Evolutionary conservation across 208 protist species (phyloP).

Genomic region (Angomonas deanei): DNA sequence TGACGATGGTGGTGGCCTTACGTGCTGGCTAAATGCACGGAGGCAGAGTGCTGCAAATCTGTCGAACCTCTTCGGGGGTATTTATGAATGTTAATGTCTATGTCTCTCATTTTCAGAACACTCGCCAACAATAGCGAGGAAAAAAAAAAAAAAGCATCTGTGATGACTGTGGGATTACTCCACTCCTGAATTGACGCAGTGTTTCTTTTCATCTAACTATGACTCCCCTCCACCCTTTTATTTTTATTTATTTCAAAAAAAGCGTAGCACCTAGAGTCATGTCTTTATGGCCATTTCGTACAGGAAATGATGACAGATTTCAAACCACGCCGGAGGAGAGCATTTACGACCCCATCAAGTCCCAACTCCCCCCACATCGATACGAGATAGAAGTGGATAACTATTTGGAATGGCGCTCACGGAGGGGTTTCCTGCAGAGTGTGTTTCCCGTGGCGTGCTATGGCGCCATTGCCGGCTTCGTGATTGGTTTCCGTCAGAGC

Average conservation of each 20-base stretch:
- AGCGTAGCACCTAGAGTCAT: constrained; percentile 17
- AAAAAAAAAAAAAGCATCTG: no score
- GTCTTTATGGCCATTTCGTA: constrained; percentile 83
- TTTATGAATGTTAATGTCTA: no score
- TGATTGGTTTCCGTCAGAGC: constrained; percentile 67
- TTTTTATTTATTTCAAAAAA: background rate
- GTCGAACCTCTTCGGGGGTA: no score
- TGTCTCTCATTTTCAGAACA: no score
- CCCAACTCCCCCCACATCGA: constrained; percentile 46
- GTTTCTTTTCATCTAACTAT: no score
- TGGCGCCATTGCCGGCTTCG: constrained; percentile 46
- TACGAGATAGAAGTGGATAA: constrained; percentile 61
- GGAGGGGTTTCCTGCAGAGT: constrained; percentile 66
- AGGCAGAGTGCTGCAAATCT: background rate
- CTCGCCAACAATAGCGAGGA: no score
- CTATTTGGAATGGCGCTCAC: constrained; percentile 83
- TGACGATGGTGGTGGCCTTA: constrained; percentile 79
- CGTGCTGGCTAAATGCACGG: constrained; percentile 34
- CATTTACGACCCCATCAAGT: constrained; percentile 71
- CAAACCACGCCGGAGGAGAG: constrained; percentile 33
- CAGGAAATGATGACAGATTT: constrained; percentile 83
- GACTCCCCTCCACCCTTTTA: background rate
- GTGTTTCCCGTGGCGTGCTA: constrained; percentile 76
- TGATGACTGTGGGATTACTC: no score
- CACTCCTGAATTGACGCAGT: no score